Evolutionary conservation across 306 rosid species (phyloP), one percentile per base, ranked within the genome.

Genomic region (Cotoneaster glaucophyllus): DNA sequence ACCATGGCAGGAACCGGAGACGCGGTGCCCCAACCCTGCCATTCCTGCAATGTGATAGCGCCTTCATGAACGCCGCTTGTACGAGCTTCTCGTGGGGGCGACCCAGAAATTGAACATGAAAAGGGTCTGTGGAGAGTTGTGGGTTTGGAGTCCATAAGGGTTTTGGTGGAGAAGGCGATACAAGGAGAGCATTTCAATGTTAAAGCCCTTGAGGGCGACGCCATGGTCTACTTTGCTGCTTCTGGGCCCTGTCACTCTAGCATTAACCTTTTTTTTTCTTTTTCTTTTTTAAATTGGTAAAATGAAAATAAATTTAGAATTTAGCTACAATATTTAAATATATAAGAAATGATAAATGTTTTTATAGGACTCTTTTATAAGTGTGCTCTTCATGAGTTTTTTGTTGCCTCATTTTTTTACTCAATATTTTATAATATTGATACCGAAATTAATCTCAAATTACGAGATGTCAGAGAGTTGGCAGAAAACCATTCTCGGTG

Each of bases 11-110:
- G 98, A 3, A 94, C 0, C 1, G 96, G 96, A 45, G 97, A 88
- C 9, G 73, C 77, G 82, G 91, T 88, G 71, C 98, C 98, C 97
- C 96, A 94, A 19, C 78, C 88, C 82, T 87, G 91, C 97, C 98
- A 94, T 74, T 94, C 98, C 89, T 87, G 89, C 82, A 88, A 81
- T 15, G 96, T 79, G 75, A 93, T 69, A 26, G 75, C 24, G 31
- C 59, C 82, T 59, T 74, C 86, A 54, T 31, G 84, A 54, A 21
- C 64, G 15, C 70, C 78, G 58, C 32, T 64, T 77, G 43, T 32
- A 57, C 26, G 67, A 80, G 76, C 63, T 48, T 82, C 85, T 64
- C 69, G 67, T 8, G 82, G 65, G 13, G 73, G 32, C 12, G 88
- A 77, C 59, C 74, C 69, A 29, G 87, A 75, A 43, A 82, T 71